phyloP scores from a whole-genome alignment of 2,329 filamentous ascomycete genomes.

The Cladorrhinum sp. region DNA sequence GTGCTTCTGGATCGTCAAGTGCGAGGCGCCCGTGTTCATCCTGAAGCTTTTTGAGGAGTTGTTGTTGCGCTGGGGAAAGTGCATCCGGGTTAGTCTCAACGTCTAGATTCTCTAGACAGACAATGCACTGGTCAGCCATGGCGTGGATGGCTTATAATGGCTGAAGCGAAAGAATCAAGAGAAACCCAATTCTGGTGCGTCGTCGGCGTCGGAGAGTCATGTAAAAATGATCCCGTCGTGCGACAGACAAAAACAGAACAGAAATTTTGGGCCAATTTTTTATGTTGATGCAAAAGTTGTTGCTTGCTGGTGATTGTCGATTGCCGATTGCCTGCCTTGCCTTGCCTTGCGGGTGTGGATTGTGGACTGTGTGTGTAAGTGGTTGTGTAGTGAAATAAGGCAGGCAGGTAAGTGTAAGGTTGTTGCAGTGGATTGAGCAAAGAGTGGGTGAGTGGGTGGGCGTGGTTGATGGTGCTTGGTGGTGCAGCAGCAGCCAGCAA shows the following conservation, averaged over 20 bases:
- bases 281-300: neutral
- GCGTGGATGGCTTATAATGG: conserved; percentile 31
- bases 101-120: conserved; percentile 62
- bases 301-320: neutral
- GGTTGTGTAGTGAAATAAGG: neutral
- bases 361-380: conserved; percentile 1
- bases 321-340: neutral
- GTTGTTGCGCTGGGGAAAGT: conserved; percentile 18
- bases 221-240: conserved; percentile 38
- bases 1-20: conserved; percentile 17
- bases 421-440: neutral
- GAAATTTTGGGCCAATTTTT: neutral
- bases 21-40: conserved; percentile 19
- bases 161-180: conserved; percentile 30
- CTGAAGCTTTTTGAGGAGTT: conserved; percentile 15
- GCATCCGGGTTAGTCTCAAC: conserved; percentile 28
- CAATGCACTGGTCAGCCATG: conserved; percentile 66
- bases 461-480: too few relatives aligned
- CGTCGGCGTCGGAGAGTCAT: conserved; percentile 45
- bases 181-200: conserved; percentile 36
- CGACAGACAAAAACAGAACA: neutral
- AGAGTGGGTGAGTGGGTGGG: too few relatives aligned
- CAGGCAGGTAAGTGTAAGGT: neutral
- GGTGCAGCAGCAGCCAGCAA: too few relatives aligned
- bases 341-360: neutral